phyloP scores from a whole-genome alignment of 768 basidiomycete species.

The Ramaria sp. region DNA sequence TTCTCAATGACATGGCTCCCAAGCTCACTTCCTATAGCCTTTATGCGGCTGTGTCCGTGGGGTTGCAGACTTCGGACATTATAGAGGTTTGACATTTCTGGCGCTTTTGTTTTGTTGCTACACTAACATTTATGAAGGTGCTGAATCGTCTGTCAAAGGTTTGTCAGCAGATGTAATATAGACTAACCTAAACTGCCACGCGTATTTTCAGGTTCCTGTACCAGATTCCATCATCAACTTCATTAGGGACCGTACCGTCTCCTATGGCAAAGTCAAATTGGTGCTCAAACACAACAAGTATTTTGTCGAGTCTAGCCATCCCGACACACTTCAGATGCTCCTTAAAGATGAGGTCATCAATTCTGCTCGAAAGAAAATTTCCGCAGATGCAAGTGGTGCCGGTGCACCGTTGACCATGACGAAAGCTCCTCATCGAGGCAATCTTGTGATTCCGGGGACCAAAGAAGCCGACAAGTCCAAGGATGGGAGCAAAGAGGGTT shows the following conservation, averaged over 20 bases:
- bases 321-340: slow-evolving; percentile 81
- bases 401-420: slow-evolving; percentile 70
- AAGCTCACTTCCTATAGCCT: slow-evolving; percentile 93
- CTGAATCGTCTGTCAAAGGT: slow-evolving; percentile 76
- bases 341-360: slow-evolving; percentile 81
- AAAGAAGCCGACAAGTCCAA: slow-evolving; percentile 51
- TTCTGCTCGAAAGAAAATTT: slow-evolving; percentile 68
- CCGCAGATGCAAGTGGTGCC: slow-evolving; percentile 28
- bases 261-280: slow-evolving; percentile 97
- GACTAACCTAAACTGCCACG: not conserved
- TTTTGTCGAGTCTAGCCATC: slow-evolving; percentile 91
- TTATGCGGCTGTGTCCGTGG: slow-evolving; percentile 97
- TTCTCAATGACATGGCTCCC: not conserved
- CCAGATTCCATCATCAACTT: slow-evolving; percentile 77
- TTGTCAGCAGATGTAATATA: slow-evolving; percentile 11
- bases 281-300: slow-evolving; percentile 98
- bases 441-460: slow-evolving; percentile 79
- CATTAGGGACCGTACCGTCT: slow-evolving; percentile 88
- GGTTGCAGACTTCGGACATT: slow-evolving; percentile 94
- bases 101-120: slow-evolving; percentile 18
- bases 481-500: slow-evolving; percentile 31
- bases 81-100: slow-evolving; percentile 63
- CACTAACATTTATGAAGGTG: slow-evolving; percentile 40
- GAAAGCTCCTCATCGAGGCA: slow-evolving; percentile 75
- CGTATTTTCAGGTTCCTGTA: slow-evolving; percentile 64